These are phyloP conservation scores for Calycina marina DNA, from an alignment of 2,329 filamentous ascomycete species.

Conservation along the genomic window DNA sequence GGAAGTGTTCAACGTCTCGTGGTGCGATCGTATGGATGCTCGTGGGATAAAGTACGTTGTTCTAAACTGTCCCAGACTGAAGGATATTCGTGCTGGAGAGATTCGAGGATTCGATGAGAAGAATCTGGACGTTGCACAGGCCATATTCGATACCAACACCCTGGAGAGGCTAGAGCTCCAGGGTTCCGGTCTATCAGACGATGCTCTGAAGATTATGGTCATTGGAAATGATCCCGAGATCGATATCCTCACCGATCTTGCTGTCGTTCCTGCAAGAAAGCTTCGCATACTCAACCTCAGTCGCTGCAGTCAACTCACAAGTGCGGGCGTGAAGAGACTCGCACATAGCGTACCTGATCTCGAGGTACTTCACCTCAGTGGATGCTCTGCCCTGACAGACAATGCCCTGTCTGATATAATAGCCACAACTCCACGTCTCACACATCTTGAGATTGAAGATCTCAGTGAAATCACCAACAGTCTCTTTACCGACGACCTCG, in stretches of 20 bases:
- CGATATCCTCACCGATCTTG: slow-evolving; percentile 63
- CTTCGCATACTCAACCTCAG: slow-evolving; percentile 78
- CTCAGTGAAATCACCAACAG: slow-evolving; percentile 62
- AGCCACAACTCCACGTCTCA: slow-evolving; percentile 60
- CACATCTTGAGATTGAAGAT: slow-evolving; percentile 83
- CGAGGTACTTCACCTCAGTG: slow-evolving; percentile 70
- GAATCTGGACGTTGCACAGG: slow-evolving; percentile 46
- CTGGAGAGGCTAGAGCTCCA: slow-evolving; percentile 72
- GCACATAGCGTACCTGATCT: slow-evolving; percentile 63
- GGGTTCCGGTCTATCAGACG: slow-evolving; percentile 62
- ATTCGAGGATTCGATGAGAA: slow-evolving; percentile 64
- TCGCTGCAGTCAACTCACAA: slow-evolving; percentile 61
- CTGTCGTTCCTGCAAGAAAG: slow-evolving; percentile 61
- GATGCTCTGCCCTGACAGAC: slow-evolving; percentile 62
- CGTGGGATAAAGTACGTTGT: slow-evolving; percentile 60
- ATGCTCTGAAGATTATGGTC: slow-evolving; percentile 57
- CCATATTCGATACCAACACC: slow-evolving; percentile 66
- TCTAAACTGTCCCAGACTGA: slow-evolving; percentile 55
- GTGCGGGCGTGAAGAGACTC: slow-evolving; percentile 53
- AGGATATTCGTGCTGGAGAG: slow-evolving; percentile 70
- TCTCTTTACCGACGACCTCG: slow-evolving; percentile 56
- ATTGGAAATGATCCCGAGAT: slow-evolving; percentile 64
- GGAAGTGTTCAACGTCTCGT: slow-evolving; percentile 79
- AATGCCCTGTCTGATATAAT: slow-evolving; percentile 57
- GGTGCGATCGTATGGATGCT: slow-evolving; percentile 79